Percentiles rank a stretch among this genome's conserved stretches.
Evolutionary conservation across 352 stramenopile species (phyloP).

Genomic region (Aphanomyces stellatus): DNA sequence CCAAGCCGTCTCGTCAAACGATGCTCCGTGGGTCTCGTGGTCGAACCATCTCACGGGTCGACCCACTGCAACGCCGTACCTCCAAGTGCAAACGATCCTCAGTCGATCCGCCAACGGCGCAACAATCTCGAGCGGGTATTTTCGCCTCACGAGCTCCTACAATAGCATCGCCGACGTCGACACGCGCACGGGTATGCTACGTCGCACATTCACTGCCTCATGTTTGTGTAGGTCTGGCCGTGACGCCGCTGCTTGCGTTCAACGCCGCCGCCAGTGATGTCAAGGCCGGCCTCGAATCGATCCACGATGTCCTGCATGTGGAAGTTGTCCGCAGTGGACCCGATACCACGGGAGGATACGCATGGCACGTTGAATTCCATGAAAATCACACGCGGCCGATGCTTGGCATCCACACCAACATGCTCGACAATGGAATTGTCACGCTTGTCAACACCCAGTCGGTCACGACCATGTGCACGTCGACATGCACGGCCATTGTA

Average conservation of each 20-base stretch:
- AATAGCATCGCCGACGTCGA: conserved; percentile 3
- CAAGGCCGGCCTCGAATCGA: not conserved
- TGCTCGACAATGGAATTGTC: not conserved
- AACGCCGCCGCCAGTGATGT: not conserved
- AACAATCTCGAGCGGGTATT: not conserved
- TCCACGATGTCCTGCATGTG: not conserved
- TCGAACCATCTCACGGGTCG: not conserved
- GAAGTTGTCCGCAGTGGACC: not conserved
- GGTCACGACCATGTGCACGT: not conserved
- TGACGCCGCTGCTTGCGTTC: not conserved
- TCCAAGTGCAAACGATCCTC: conserved; percentile 1
- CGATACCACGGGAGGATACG: not conserved
- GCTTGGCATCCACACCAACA: not conserved
- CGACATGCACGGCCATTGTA: not conserved
- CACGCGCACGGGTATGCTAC: not conserved
- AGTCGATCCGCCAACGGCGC: not conserved
- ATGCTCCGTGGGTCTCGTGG: not conserved
- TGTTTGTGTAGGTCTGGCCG: not conserved
- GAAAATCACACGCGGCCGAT: not conserved
- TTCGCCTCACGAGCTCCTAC: conserved; percentile 7
- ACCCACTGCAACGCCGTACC: not conserved
- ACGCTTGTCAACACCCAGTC: not conserved
- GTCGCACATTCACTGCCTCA: not conserved
- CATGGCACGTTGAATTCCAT: conserved; percentile 9
- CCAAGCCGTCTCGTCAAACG: not conserved